A percentile compares a stretch with the other conserved stretches of the same genome.
Conservation (phyloP, 306 rosid species). For the Cicer chorassanicum region DNA sequence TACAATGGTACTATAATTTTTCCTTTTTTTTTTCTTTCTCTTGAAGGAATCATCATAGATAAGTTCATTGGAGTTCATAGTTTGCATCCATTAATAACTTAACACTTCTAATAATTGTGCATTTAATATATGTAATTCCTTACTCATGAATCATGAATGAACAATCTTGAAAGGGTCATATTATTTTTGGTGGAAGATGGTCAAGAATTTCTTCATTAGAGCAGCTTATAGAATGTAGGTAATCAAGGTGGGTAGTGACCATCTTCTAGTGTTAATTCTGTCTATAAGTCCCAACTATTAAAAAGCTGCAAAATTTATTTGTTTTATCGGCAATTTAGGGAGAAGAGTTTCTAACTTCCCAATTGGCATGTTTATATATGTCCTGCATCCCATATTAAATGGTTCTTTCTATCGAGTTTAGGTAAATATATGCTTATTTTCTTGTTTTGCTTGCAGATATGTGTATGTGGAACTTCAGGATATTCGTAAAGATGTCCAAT, state of each 20-base stretch:
- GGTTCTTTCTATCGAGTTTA: conserved; percentile 30
- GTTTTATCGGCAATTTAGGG: background rate
- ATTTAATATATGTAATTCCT: conserved; percentile 15
- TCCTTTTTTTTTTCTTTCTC: background rate
- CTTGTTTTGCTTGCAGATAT: conserved; percentile 62
- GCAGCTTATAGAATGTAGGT: conserved; percentile 28
- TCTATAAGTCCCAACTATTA: conserved; percentile 5
- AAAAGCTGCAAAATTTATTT: conserved; percentile 32
- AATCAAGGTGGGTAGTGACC: conserved; percentile 14
- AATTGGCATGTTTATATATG: conserved; percentile 18
- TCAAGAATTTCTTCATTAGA: conserved; percentile 2
- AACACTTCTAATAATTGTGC: conserved; percentile 1
- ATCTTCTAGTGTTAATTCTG: conserved; percentile 8
- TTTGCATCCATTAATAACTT: background rate
- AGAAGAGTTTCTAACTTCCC: conserved; percentile 7
- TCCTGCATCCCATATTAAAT: conserved; percentile 27
- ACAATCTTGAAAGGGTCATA: conserved; percentile 10
- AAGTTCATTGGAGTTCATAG: background rate
- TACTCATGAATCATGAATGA: background rate
- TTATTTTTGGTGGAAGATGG: conserved; percentile 6
- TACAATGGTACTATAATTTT: background rate
- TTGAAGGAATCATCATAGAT: conserved; percentile 9
- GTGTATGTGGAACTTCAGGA: conserved; percentile 63
- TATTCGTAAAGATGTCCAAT: conserved; percentile 87
- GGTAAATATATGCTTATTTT: conserved; percentile 37